Evolutionary conservation across 805 yeast genomes (phyloP).

Genomic region (Peterozyma xylosa): DNA sequence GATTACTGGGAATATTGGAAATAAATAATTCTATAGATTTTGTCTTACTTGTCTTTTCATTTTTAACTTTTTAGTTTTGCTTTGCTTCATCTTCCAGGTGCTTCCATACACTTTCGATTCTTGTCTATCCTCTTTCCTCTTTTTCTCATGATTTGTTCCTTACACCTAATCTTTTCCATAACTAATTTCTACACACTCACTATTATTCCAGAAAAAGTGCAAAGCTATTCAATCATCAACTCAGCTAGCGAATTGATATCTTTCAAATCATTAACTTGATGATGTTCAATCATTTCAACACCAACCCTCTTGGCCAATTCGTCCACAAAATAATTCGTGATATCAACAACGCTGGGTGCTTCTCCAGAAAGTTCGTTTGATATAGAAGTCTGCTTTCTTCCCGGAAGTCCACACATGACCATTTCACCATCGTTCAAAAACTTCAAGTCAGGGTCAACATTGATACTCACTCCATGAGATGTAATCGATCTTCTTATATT

Average conservation of each 20-base stretch:
- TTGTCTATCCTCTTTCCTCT: no score
- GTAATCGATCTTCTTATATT: conserved; percentile 80
- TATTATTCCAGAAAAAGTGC: no score
- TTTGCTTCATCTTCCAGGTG: not conserved
- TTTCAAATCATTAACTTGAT: no score
- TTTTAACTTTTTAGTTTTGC: not conserved
- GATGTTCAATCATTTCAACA: no score
- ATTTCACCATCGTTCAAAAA: conserved; percentile 55
- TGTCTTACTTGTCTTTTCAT: no score
- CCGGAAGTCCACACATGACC: conserved; percentile 81
- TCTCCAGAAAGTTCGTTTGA: conserved; percentile 15
- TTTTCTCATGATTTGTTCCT: no score
- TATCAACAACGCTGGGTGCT: conserved; percentile 12
- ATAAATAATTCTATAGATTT: not conserved
- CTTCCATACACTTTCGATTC: not conserved
- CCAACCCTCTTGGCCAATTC: conserved; percentile 17
- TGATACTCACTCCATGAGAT: conserved; percentile 84
- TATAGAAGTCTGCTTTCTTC: conserved; percentile 50
- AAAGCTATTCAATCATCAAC: no score
- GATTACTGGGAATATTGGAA: conserved; percentile 59
- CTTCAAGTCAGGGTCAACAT: conserved; percentile 64
- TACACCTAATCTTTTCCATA: no score
- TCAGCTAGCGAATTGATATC: no score
- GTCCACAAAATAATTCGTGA: conserved; percentile 27
- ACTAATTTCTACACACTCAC: no score